These are phyloP conservation scores for Pilasporangium apinafurcum DNA, from an alignment of 352 stramenopile genomes.

Conservation along the genomic window DNA sequence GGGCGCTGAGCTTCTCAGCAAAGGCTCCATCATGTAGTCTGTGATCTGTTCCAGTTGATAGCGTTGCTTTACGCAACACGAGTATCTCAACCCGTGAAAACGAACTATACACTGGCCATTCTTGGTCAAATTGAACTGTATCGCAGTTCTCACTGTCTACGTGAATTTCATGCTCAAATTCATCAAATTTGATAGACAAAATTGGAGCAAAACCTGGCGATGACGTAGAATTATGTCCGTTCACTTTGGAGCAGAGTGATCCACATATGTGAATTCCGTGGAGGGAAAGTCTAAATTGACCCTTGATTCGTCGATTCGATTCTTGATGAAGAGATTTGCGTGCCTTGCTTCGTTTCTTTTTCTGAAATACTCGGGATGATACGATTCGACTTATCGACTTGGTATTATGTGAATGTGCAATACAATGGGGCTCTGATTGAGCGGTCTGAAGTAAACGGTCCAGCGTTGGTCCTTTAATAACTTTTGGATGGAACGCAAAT, in stretches of 20 bases:
- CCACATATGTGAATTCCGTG: slow-evolving; percentile 22
- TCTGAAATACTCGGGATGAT: background rate
- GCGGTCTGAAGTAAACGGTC: slow-evolving; percentile 2
- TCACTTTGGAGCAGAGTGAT: slow-evolving; percentile 15
- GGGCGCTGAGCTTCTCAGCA: slow-evolving; percentile 1
- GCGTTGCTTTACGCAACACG: slow-evolving; percentile 8
- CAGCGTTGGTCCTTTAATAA: slow-evolving; percentile 7
- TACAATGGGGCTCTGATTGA: slow-evolving; percentile 1
- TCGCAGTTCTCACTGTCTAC: slow-evolving; percentile 6
- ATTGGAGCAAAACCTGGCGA: slow-evolving; percentile 18
- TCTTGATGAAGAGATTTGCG: background rate
- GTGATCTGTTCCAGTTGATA: slow-evolving; percentile 4
- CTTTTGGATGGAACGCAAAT: slow-evolving; percentile 9
- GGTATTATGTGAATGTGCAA: background rate
- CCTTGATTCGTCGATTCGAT: slow-evolving; percentile 1
- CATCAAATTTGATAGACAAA: slow-evolving; percentile 16
- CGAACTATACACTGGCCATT: slow-evolving; percentile 20
- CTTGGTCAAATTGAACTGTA: slow-evolving; percentile 11
- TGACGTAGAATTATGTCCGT: slow-evolving; percentile 14
- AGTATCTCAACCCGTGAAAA: slow-evolving; percentile 19
- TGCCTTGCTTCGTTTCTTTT: slow-evolving; percentile 1
- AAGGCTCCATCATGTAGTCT: slow-evolving; percentile 5
- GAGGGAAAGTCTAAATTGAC: slow-evolving; percentile 7
- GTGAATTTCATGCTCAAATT: slow-evolving; percentile 16
- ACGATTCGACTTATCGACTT: background rate